Base-by-base conservation (phyloP, 2,329 filamentous ascomycete species). In the Clarireedia homoeocarpa region DNA sequence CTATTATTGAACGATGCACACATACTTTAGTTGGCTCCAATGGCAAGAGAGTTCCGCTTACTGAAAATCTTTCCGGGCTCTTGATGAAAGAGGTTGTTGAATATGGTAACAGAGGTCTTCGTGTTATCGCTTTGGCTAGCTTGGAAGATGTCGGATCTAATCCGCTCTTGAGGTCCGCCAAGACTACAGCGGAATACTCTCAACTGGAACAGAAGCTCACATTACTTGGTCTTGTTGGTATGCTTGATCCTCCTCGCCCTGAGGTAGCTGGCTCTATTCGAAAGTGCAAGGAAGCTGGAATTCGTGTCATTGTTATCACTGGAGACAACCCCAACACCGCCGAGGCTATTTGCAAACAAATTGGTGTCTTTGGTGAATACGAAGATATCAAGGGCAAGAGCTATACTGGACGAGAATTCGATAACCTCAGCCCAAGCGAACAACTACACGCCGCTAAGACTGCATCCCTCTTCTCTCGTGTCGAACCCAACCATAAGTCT, bases 271-370 rank as follows among this genome's bases (percentile, higher is more conserved):
- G 76, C 51, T 94, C 94, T 48, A 95, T 99, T 66, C 79, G 79
- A 68, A 88, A 95, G 72, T 99, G 94, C 74, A 89, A 86, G 72
- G 85, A 89, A 60, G 94, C 94, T 64, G 94, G 94, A 64, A 97
- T 99, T 66, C 88, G 94, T 59, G 90, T 99, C 50, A 90, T 99
- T 64, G 94, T 99, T 62, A 96, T 99, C 72, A 99, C 94, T 53
- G 94, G 94, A 68, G 94, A 99, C 74, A 99, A 96, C 75, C 91
- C 88, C 70, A 95, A 95, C 75, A 99, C 94, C 3, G 94, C 94
- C 7, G 94, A 99, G 76, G 92, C 90, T 59, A 96, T 99, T 70
- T 99, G 94, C 76, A 88, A 92, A 66, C 88, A 96, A 72, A 99
- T 99, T 70, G 94, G 94, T 59, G 85, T 99, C 52, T 99, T 99